These are phyloP conservation scores for Colletotrichum sp. DNA, from an alignment of 2,329 filamentous ascomycete genomes.

Conservation along the genomic window DNA sequence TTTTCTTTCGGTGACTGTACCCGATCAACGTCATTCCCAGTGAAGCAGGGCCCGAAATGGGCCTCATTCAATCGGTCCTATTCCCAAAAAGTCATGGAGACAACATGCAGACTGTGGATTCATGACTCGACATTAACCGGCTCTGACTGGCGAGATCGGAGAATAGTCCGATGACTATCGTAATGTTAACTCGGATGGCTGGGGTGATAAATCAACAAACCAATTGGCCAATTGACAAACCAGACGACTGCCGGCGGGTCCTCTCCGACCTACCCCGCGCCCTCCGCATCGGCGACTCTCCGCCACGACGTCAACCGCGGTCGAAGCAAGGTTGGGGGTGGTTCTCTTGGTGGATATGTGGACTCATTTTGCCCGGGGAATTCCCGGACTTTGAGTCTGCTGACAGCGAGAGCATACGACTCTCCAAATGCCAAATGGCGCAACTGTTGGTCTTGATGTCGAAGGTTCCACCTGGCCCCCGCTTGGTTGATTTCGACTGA, in stretches of 20 bases:
- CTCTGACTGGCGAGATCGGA: neutral
- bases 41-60: neutral
- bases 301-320: neutral
- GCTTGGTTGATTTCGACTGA: neutral
- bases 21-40: neutral
- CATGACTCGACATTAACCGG: conserved; percentile 4
- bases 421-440: neutral
- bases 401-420: neutral
- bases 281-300: conserved; percentile 8
- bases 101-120: neutral
- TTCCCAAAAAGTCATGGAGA: neutral
- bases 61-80: neutral
- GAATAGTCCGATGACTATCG: neutral
- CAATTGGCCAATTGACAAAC: neutral
- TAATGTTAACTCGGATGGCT: neutral
- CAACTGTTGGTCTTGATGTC: neutral
- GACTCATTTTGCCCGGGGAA: neutral
- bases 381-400: neutral
- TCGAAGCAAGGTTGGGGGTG: neutral
- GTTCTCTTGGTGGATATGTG: neutral
- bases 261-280: conserved; percentile 1
- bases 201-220: neutral
- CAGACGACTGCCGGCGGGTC: neutral
- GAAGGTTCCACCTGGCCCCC: neutral
- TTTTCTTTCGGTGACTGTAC: neutral